Evolutionary conservation across 2,329 filamentous ascomycete species (phyloP).

Genomic region (Simplicillium sp.): DNA sequence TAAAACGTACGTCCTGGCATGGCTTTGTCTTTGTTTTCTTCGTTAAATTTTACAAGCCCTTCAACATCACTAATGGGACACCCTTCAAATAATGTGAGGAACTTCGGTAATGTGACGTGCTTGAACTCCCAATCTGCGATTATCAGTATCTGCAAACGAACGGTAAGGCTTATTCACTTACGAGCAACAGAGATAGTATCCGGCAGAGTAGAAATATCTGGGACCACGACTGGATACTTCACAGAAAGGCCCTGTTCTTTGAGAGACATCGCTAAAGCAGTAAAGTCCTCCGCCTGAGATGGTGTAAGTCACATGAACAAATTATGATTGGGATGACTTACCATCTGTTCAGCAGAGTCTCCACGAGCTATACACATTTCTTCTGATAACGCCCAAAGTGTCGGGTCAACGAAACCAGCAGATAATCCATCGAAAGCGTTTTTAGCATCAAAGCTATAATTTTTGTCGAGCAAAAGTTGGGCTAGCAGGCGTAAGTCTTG

Average conservation of each 20-base stretch:
- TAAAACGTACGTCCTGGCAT: slow-evolving; percentile 9
- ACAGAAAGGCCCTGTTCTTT: slow-evolving; percentile 1
- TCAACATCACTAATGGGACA: slow-evolving; percentile 3
- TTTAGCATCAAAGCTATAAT: not conserved
- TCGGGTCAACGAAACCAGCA: slow-evolving; percentile 7
- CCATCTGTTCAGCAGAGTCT: slow-evolving; percentile 9
- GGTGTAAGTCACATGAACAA: not conserved
- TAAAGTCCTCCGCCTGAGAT: slow-evolving; percentile 4
- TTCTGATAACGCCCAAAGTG: slow-evolving; percentile 6
- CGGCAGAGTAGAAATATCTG: slow-evolving; percentile 1
- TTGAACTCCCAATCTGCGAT: slow-evolving; percentile 13
- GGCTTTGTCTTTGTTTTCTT: slow-evolving; percentile 10
- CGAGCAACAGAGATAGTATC: slow-evolving; percentile 5
- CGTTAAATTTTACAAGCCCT: slow-evolving; percentile 12
- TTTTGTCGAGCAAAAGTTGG: slow-evolving; percentile 3
- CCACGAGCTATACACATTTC: slow-evolving; percentile 5
- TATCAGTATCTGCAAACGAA: not conserved
- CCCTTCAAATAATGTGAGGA: slow-evolving; percentile 10
- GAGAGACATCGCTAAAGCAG: slow-evolving; percentile 2
- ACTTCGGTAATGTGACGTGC: slow-evolving; percentile 9
- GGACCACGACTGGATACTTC: slow-evolving; percentile 3
- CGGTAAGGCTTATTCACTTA: slow-evolving; percentile 1
- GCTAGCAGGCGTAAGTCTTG: slow-evolving; percentile 8
- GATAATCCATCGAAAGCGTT: slow-evolving; percentile 5
- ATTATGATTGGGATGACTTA: not conserved